Evolutionary conservation across 1,284 basidiomycete genomes (phyloP).

Genomic region (Rhodofomes roseus): DNA sequence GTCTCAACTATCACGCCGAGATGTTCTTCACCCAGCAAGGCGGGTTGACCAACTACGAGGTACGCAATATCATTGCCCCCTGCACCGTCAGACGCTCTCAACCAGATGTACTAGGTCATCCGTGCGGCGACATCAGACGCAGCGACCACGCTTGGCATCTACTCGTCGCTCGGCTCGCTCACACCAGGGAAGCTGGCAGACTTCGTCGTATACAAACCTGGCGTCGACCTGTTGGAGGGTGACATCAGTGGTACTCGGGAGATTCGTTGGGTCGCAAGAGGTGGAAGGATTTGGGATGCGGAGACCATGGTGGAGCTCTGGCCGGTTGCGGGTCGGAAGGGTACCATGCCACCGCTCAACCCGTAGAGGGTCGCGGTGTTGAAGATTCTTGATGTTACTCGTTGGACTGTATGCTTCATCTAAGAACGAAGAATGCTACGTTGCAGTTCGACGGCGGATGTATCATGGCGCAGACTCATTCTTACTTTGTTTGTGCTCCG

Average conservation of each 20-base stretch:
- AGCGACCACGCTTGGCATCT: conserved; percentile 61
- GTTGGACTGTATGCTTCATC: neutral
- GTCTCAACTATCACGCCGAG: conserved; percentile 72
- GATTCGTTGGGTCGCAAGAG: conserved; percentile 52
- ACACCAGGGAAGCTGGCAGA: conserved; percentile 65
- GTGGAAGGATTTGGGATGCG: conserved; percentile 66
- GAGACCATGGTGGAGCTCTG: conserved; percentile 63
- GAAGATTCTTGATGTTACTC: neutral
- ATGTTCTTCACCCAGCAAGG: conserved; percentile 61
- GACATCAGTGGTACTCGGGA: conserved; percentile 47
- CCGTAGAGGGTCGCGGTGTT: conserved; percentile 30
- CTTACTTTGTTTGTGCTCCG: too few species aligned
- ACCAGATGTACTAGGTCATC: conserved; percentile 43
- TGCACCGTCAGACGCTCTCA: neutral
- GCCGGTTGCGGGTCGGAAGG: conserved; percentile 56
- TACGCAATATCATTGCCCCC: conserved; percentile 12
- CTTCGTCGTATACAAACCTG: conserved; percentile 57
- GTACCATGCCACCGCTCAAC: conserved; percentile 54
- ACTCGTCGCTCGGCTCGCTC: conserved; percentile 56
- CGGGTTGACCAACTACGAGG: conserved; percentile 50
- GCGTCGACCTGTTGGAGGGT: conserved; percentile 50
- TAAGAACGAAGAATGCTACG: too few species aligned
- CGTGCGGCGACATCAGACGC: conserved; percentile 63
- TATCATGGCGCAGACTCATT: too few species aligned
- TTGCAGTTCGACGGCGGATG: too few species aligned